Conservation (phyloP, 2,329 filamentous ascomycete species). For the Immersiporthe knoxdaviesiana region DNA sequence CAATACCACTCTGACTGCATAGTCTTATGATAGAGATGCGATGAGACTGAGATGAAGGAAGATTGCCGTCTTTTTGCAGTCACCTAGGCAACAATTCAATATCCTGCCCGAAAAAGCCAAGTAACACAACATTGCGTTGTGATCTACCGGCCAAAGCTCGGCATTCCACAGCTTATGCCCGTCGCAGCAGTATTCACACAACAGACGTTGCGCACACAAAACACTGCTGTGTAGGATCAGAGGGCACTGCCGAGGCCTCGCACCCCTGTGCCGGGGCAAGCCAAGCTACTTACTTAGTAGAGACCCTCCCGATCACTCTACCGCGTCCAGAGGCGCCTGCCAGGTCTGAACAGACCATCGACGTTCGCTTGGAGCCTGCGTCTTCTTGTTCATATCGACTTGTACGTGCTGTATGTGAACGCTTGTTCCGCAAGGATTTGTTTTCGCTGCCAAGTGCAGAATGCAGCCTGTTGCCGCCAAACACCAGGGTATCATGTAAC, state of each 20-base stretch:
- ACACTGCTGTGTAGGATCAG: background rate
- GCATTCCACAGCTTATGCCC: background rate
- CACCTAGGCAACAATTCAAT: background rate
- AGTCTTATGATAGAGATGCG: background rate
- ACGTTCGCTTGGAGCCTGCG: no score
- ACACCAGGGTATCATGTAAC: slow-evolving; percentile 11
- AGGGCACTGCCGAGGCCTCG: background rate
- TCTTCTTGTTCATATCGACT: background rate
- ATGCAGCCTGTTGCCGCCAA: slow-evolving; percentile 1
- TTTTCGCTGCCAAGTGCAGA: background rate
- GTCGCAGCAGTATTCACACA: background rate
- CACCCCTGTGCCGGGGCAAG: background rate
- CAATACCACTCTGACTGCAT: background rate
- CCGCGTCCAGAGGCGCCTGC: no score
- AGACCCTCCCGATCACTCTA: no score
- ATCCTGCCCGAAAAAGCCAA: slow-evolving; percentile 1
- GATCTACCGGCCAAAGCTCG: background rate
- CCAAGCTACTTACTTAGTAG: no score
- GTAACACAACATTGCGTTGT: background rate
- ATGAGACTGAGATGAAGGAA: no score
- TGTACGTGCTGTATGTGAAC: background rate
- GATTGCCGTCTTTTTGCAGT: background rate
- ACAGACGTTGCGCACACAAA: background rate
- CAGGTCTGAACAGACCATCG: no score
- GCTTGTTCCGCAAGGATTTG: background rate